A percentile compares a stretch with the other conserved stretches of the same genome.
Evolutionary conservation across 1,284 basidiomycete species (phyloP).

Genomic region (Microbotryum saponariae): DNA sequence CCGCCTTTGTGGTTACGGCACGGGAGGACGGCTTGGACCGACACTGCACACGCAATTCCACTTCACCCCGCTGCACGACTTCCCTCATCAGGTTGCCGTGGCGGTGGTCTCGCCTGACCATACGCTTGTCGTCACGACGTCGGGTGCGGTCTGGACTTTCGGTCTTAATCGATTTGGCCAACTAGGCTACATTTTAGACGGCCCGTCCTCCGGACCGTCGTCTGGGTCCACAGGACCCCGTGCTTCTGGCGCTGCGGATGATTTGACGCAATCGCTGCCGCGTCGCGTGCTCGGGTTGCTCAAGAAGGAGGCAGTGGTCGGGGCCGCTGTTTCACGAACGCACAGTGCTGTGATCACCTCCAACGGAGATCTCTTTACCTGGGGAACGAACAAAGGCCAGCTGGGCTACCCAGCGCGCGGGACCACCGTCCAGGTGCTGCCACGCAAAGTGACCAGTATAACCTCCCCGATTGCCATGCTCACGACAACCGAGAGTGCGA

Average conservation of each 20-base stretch:
- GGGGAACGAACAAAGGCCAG: conserved; percentile 93
- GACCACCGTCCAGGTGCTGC: conserved; percentile 69
- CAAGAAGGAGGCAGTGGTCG: conserved; percentile 70
- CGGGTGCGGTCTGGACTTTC: conserved; percentile 82
- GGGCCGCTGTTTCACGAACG: conserved; percentile 78
- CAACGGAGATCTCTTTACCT: conserved; percentile 70
- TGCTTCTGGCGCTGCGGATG: conserved; percentile 37
- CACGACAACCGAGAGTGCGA: conserved; percentile 51
- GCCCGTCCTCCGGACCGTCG: conserved; percentile 33
- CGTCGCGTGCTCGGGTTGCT: conserved; percentile 67
- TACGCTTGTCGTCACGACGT: conserved; percentile 70
- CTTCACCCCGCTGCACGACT: conserved; percentile 55
- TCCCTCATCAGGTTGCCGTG: conserved; percentile 51
- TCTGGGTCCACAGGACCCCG: conserved; percentile 29
- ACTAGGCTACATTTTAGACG: conserved; percentile 79
- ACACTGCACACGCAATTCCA: conserved; percentile 71
- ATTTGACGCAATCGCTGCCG: conserved; percentile 66
- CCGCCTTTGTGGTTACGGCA: conserved; percentile 73
- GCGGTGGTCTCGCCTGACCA: conserved; percentile 91
- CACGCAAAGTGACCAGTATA: conserved; percentile 74
- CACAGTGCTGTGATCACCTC: conserved; percentile 85
- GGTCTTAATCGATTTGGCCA: conserved; percentile 81
- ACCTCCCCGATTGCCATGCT: conserved; percentile 55
- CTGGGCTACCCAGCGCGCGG: conserved; percentile 57
- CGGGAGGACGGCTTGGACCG: conserved; percentile 69